Conservation (phyloP, 208 protist species). For the Willaertia magna region DNA sequence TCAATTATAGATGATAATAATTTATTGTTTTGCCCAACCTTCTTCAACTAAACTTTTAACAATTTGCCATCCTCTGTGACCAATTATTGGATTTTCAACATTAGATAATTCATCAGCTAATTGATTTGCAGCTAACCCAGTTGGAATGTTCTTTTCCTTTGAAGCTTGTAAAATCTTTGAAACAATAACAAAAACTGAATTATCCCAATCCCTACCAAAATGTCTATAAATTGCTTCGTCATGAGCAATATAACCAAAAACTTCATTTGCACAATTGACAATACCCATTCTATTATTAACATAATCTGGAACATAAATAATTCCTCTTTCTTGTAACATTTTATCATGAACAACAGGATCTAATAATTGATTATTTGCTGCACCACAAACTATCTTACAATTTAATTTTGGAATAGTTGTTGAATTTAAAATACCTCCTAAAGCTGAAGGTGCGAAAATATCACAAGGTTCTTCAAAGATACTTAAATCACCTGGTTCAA, state of each 20-base stretch:
- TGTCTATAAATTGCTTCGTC: not conserved
- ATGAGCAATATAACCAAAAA: not conserved
- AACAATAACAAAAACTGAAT: not conserved
- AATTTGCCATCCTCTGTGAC: not conserved
- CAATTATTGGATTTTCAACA: not conserved
- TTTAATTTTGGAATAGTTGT: not conserved
- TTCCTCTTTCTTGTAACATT: not conserved
- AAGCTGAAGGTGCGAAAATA: not conserved
- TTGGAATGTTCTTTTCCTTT: not conserved
- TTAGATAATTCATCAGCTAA: not conserved
- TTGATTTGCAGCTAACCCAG: not conserved
- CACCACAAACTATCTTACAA: not conserved
- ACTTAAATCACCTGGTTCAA: not conserved
- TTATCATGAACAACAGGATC: not conserved
- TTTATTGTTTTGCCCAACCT: not conserved
- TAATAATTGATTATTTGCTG: not conserved
- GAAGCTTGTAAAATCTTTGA: not conserved
- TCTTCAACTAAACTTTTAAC: not conserved
- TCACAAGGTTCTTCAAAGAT: not conserved
- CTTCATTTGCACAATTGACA: conserved; percentile 1
- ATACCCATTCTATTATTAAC: not conserved
- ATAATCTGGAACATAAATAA: conserved; percentile 1
- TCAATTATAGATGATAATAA: too few species aligned
- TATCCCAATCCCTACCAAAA: not conserved
- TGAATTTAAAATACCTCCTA: not conserved